Conservation (phyloP, 2,329 filamentous ascomycete genomes). For the Purpureocillium takamizusanense region DNA sequence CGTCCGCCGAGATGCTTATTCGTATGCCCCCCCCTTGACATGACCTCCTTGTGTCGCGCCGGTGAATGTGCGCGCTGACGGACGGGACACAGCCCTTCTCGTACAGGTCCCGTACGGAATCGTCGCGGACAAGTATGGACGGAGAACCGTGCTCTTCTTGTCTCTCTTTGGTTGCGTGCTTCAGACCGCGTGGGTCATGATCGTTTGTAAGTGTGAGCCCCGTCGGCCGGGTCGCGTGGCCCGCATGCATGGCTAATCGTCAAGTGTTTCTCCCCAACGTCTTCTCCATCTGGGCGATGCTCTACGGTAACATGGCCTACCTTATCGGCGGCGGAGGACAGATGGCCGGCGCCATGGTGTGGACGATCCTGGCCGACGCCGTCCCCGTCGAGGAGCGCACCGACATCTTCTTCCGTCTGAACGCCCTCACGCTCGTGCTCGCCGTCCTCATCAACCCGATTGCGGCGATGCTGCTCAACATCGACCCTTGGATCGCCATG, state of each 20-base stretch:
- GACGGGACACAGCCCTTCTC: slow-evolving; percentile 23
- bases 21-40: slow-evolving; percentile 18
- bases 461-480: slow-evolving; percentile 27
- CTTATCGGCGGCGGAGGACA: slow-evolving; percentile 31
- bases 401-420: slow-evolving; percentile 29
- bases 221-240: too few relatives aligned
- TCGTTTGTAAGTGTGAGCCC: slow-evolving; percentile 19
- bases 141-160: slow-evolving; percentile 29
- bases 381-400: slow-evolving; percentile 27
- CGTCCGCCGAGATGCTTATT: slow-evolving; percentile 36
- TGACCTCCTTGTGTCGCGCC: not conserved
- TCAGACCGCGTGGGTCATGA: slow-evolving; percentile 16
- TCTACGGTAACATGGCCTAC: slow-evolving; percentile 21
- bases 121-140: slow-evolving; percentile 36
- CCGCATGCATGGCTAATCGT: not conserved
- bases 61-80: not conserved
- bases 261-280: slow-evolving; percentile 25
- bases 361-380: slow-evolving; percentile 35
- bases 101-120: slow-evolving; percentile 37
- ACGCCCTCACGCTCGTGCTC: slow-evolving; percentile 26
- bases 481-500: slow-evolving; percentile 30
- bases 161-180: slow-evolving; percentile 21
- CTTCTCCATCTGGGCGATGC: slow-evolving; percentile 30
- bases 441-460: slow-evolving; percentile 29
- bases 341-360: slow-evolving; percentile 33